Evolutionary conservation across 352 stramenopile genomes (phyloP).

Genomic region (Elongisporangium anandrum): DNA sequence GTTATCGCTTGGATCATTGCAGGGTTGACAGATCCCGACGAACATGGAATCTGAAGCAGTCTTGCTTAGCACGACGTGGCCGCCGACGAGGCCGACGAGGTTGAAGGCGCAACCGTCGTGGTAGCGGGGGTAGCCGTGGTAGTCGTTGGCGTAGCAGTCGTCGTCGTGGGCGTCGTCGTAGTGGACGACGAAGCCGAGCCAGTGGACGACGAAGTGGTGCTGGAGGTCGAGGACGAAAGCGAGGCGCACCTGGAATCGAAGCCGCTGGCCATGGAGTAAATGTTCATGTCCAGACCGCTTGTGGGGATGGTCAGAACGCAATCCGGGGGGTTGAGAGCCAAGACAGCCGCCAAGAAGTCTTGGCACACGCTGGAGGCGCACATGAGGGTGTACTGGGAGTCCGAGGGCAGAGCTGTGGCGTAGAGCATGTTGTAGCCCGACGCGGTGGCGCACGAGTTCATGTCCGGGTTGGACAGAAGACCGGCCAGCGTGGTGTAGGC

Average conservation of each 20-base stretch:
- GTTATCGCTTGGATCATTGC: too few relatives aligned
- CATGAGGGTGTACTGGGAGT: slow-evolving; percentile 21
- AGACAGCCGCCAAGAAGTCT: slow-evolving; percentile 16
- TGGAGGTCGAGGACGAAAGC: slow-evolving; percentile 4
- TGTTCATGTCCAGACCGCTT: slow-evolving; percentile 21
- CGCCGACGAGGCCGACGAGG: too few relatives aligned
- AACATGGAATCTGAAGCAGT: too few relatives aligned
- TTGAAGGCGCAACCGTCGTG: too few relatives aligned
- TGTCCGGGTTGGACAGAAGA: slow-evolving; percentile 7
- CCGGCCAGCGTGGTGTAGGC: slow-evolving; percentile 25
- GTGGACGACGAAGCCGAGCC: too few relatives aligned
- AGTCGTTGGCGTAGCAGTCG: too few relatives aligned
- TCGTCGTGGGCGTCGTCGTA: too few relatives aligned
- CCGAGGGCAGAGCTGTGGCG: slow-evolving; percentile 17
- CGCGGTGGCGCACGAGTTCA: slow-evolving; percentile 16
- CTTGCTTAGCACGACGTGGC: too few relatives aligned
- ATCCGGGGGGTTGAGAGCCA: slow-evolving; percentile 13
- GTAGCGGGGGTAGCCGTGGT: too few relatives aligned
- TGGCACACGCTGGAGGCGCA: slow-evolving; percentile 17
- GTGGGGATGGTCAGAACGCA: slow-evolving; percentile 19
- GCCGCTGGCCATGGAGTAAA: slow-evolving; percentile 20
- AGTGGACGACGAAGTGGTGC: too few relatives aligned
- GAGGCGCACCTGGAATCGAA: slow-evolving; percentile 15
- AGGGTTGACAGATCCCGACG: too few relatives aligned
- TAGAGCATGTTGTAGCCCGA: slow-evolving; percentile 27